Evolutionary conservation across 2,329 filamentous ascomycete species (phyloP).

Genomic region (Botrytis fragariae): DNA sequence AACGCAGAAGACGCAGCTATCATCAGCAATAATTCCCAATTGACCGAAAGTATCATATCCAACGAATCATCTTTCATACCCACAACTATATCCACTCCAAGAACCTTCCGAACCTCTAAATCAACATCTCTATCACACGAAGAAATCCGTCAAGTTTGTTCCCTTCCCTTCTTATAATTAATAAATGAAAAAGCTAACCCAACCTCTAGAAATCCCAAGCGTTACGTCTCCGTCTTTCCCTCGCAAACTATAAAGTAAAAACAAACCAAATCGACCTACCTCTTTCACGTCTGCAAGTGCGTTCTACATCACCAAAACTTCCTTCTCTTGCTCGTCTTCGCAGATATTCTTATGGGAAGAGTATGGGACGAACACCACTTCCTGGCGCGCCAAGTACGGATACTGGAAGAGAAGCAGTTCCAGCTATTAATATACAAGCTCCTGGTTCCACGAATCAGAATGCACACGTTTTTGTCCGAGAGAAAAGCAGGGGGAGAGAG

Average conservation of each 20-base stretch:
- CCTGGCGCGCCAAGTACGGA: not conserved
- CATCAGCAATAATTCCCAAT: not conserved
- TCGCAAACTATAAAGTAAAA: constrained; percentile 72
- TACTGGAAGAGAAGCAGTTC: not conserved
- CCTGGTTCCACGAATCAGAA: not conserved
- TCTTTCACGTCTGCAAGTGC: constrained; percentile 56
- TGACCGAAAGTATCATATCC: not conserved
- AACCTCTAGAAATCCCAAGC: constrained; percentile 58
- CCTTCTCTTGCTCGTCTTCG: constrained; percentile 22
- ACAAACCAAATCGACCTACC: constrained; percentile 69
- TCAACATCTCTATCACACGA: constrained; percentile 2
- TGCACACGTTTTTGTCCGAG: not conserved
- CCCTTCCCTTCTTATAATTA: not conserved
- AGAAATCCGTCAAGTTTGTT: constrained; percentile 16
- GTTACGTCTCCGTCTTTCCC: constrained; percentile 64
- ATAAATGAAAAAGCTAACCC: not conserved
- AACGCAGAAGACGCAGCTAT: not conserved
- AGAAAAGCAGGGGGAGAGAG: not conserved
- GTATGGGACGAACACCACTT: constrained; percentile 2
- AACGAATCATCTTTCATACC: not conserved
- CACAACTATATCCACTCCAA: not conserved
- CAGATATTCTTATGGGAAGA: not conserved
- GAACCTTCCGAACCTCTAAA: not conserved
- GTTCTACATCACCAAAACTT: constrained; percentile 30
- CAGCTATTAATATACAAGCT: not conserved